Percentiles rank a stretch among this genome's conserved stretches.
Conservation (phyloP, 2,329 filamentous ascomycete genomes). For the Lachnum nothofagi region DNA sequence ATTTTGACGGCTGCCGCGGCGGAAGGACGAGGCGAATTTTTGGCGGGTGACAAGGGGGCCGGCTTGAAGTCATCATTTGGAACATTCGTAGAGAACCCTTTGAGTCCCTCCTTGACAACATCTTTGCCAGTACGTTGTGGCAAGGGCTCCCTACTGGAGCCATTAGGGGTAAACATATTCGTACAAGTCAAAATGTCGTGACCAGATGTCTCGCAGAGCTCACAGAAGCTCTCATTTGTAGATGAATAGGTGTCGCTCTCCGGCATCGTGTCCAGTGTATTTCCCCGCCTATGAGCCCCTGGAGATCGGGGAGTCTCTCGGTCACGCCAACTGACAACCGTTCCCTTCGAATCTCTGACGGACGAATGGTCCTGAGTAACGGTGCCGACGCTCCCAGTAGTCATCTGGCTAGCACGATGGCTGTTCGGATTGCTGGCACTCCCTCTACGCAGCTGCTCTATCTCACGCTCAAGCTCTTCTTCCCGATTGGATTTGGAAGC, state of each 20-base stretch:
- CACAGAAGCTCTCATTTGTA: slow-evolving; percentile 67
- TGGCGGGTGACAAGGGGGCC: slow-evolving; percentile 50
- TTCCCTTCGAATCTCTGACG: slow-evolving; percentile 61
- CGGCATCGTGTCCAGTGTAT: slow-evolving; percentile 62
- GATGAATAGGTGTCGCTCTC: slow-evolving; percentile 67
- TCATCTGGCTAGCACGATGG: slow-evolving; percentile 50
- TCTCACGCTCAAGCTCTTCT: slow-evolving; percentile 78
- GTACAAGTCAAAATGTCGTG: slow-evolving; percentile 94
- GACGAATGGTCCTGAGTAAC: slow-evolving; percentile 49
- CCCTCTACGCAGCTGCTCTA: slow-evolving; percentile 58
- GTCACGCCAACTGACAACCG: slow-evolving; percentile 53
- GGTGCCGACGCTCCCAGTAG: slow-evolving; percentile 39
- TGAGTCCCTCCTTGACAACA: slow-evolving; percentile 36
- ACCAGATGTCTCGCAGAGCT: slow-evolving; percentile 87
- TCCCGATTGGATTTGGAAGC: slow-evolving; percentile 70
- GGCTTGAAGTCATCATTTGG: slow-evolving; percentile 44
- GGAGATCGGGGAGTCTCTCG: slow-evolving; percentile 42
- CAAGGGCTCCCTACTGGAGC: slow-evolving; percentile 12
- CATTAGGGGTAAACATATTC: slow-evolving; percentile 62
- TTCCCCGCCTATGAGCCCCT: slow-evolving; percentile 42
- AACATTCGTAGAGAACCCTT: slow-evolving; percentile 36
- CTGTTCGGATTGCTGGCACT: slow-evolving; percentile 33
- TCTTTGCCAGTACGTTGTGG: slow-evolving; percentile 35
- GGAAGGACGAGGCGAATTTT: slow-evolving; percentile 39
- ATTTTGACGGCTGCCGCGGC: slow-evolving; percentile 41